Evolutionary conservation across 176 grass and related monocot species (phyloP).

Genomic region (Oryza australiensis): DNA sequence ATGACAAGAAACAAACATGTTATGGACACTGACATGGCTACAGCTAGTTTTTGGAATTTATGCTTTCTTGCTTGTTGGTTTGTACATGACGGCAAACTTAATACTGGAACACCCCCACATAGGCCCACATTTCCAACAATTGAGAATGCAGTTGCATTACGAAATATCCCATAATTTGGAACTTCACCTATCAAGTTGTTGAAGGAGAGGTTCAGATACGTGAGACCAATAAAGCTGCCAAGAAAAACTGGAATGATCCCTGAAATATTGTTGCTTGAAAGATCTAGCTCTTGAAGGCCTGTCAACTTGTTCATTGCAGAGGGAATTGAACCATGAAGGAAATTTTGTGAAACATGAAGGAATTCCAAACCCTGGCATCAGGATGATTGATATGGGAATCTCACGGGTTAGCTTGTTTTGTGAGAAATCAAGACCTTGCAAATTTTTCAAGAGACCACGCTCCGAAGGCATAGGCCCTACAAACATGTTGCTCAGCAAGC

Average conservation of each 20-base stretch:
- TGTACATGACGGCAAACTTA: slow-evolving; percentile 6
- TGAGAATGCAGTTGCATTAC: slow-evolving; percentile 8
- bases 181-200: slow-evolving; percentile 24
- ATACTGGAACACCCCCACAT: not conserved
- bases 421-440: not conserved
- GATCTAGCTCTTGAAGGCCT: slow-evolving; percentile 10
- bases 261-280: slow-evolving; percentile 24
- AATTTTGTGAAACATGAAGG: not conserved
- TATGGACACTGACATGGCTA: not conserved
- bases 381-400: not conserved
- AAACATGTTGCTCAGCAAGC: not conserved
- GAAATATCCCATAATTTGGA: slow-evolving; percentile 6
- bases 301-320: too few relatives aligned
- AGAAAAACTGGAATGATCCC: slow-evolving; percentile 9
- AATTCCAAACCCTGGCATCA: not conserved
- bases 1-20: not conserved
- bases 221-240: not conserved
- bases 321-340: not conserved
- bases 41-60: not conserved
- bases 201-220: slow-evolving; percentile 25
- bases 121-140: not conserved
- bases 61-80: slow-evolving; percentile 4
- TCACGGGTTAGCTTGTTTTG: not conserved
- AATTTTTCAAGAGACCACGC: slow-evolving; percentile 12
- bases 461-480: not conserved